phyloP scores from a whole-genome alignment of 768 basidiomycete species.

The Lactarius hatsudake region DNA sequence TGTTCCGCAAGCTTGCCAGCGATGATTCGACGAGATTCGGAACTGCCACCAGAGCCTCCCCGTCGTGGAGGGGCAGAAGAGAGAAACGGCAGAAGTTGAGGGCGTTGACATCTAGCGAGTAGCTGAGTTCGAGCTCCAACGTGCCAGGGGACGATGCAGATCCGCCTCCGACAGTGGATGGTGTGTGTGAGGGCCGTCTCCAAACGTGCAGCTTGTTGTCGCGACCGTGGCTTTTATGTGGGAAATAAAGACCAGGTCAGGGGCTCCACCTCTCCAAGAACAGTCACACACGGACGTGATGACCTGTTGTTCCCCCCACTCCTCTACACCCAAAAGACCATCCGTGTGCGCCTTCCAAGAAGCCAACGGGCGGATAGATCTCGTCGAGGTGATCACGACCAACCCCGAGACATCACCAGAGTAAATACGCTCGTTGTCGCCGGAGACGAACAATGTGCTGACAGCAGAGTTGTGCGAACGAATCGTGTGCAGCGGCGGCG shows the following conservation, averaged over 20 bases:
- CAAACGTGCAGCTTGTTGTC: constrained; percentile 86
- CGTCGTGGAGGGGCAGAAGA: constrained; percentile 40
- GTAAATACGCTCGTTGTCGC: constrained; percentile 77
- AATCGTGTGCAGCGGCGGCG: constrained; percentile 70
- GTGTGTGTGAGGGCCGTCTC: constrained; percentile 48
- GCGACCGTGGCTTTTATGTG: constrained; percentile 62
- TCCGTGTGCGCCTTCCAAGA: constrained; percentile 80
- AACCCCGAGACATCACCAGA: constrained; percentile 81
- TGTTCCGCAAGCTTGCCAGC: constrained; percentile 45
- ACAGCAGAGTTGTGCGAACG: constrained; percentile 70
- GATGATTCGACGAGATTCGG: constrained; percentile 90
- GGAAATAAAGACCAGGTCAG: not conserved
- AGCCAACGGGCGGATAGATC: constrained; percentile 66
- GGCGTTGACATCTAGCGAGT: constrained; percentile 86
- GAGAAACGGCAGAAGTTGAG: constrained; percentile 93
- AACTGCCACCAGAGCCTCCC: constrained; percentile 62
- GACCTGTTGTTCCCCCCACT: constrained; percentile 56
- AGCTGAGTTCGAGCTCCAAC: constrained; percentile 50
- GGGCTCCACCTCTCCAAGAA: not conserved
- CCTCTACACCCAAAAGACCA: constrained; percentile 73
- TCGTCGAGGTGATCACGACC: constrained; percentile 75
- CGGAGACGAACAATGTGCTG: constrained; percentile 57
- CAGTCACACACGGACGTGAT: constrained; percentile 64
- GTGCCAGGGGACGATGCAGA: constrained; percentile 54
- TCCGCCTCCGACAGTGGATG: constrained; percentile 45